These are phyloP conservation scores for Penicillium sp. DNA, from an alignment of 2,329 filamentous ascomycete genomes.

Conservation along the genomic window DNA sequence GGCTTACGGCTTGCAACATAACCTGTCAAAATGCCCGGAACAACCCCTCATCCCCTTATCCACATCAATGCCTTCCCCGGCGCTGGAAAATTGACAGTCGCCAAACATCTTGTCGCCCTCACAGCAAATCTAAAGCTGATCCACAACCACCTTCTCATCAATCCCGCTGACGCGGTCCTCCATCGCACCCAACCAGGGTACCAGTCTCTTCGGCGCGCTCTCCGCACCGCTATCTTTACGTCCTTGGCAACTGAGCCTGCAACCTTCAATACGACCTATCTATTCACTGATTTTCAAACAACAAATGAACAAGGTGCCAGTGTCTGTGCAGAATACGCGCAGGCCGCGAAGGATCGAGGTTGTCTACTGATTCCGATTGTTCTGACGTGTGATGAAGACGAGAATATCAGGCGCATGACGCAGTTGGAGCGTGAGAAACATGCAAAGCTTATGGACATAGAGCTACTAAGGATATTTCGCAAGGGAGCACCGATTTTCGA, in stretches of 20 bases:
- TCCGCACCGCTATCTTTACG: not conserved
- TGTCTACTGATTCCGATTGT: not conserved
- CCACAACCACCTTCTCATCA: constrained; percentile 3
- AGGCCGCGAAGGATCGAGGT: not conserved
- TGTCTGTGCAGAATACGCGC: not conserved
- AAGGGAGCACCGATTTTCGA: not conserved
- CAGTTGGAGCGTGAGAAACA: not conserved
- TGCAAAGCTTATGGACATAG: not conserved
- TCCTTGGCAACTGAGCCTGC: not conserved
- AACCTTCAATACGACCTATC: not conserved
- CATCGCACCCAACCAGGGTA: not conserved
- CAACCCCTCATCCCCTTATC: not conserved
- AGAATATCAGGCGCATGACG: not conserved
- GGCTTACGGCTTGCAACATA: not conserved
- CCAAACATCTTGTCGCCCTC: not conserved
- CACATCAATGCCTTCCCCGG: not conserved
- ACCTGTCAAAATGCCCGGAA: not conserved
- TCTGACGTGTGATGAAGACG: not conserved
- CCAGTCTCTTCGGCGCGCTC: not conserved
- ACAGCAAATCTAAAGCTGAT: not conserved
- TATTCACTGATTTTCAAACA: not conserved
- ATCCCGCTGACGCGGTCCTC: constrained; percentile 2
- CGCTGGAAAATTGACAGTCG: not conserved
- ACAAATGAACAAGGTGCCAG: not conserved
- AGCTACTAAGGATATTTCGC: not conserved